Conservation (phyloP, 441 rosid genomes). For the Syzygium malaccense region DNA sequence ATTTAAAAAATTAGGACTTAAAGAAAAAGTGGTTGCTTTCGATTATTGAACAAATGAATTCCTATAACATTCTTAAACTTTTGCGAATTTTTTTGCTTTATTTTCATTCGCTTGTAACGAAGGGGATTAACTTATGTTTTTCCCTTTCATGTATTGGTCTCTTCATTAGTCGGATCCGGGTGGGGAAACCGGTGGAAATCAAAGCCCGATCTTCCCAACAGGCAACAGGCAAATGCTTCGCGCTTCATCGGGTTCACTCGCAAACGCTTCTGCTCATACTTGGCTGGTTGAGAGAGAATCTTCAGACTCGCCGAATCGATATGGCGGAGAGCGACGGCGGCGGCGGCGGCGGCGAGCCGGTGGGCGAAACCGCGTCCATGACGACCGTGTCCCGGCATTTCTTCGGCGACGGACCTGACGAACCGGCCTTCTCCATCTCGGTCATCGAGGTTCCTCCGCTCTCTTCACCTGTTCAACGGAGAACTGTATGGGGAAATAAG, state of each 20-base stretch:
- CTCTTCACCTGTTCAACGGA: not conserved
- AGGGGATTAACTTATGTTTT: not conserved
- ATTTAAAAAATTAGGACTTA: not conserved
- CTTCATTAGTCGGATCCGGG: not conserved
- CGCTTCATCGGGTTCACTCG: not conserved
- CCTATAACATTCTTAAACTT: not conserved
- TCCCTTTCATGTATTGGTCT: too few species aligned
- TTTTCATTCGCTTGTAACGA: not conserved
- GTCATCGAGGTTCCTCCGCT: conserved; percentile 47
- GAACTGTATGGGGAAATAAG: not conserved
- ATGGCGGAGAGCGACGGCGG: conserved; percentile 6
- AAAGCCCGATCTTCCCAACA: not conserved
- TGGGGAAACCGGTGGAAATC: not conserved
- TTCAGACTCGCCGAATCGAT: not conserved
- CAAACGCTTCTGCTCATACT: not conserved
- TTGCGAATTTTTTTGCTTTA: not conserved
- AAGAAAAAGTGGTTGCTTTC: not conserved
- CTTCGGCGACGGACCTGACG: conserved; percentile 33
- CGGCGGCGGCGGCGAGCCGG: not conserved
- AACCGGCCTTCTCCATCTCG: conserved; percentile 40
- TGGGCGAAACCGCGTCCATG: conserved; percentile 12
- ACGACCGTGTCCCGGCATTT: conserved; percentile 47
- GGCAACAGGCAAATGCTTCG: not conserved
- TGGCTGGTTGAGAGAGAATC: not conserved
- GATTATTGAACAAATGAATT: not conserved